A percentile compares a stretch with the other conserved stretches of the same genome.
Conservation (phyloP, 177 flowering plant genomes). For the Vitis hybrid region DNA sequence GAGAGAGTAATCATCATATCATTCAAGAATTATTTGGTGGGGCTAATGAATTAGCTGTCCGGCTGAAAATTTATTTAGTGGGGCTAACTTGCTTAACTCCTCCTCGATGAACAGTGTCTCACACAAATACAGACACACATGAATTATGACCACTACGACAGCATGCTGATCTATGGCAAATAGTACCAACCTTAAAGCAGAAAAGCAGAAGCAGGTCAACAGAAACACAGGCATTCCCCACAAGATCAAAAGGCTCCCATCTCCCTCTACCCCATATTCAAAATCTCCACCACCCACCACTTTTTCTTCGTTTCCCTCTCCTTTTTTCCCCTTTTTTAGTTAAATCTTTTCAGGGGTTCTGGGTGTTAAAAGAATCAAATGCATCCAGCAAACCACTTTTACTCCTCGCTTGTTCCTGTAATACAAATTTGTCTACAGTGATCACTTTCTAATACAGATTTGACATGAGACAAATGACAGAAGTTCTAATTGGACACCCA, state of each 20-base stretch:
- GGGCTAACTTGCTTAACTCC: too few relatives aligned
- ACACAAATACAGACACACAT: not conserved
- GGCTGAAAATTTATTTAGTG: not conserved
- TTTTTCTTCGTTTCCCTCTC: too few relatives aligned
- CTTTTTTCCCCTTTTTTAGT: too few relatives aligned
- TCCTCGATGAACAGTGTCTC: too few relatives aligned
- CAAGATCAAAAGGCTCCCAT: not conserved
- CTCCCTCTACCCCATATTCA: not conserved
- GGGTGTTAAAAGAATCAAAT: too few relatives aligned
- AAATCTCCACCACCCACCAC: not conserved
- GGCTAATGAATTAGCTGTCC: constrained; percentile 5
- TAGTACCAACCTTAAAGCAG: constrained; percentile 5
- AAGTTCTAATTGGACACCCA: too few relatives aligned
- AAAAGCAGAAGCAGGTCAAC: constrained; percentile 2
- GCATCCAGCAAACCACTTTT: too few relatives aligned
- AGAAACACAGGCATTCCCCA: not conserved
- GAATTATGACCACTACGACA: not conserved
- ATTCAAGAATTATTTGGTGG: constrained; percentile 8
- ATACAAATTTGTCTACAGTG: too few relatives aligned
- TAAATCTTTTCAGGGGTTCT: too few relatives aligned
- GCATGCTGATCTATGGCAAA: not conserved
- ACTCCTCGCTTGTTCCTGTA: too few relatives aligned
- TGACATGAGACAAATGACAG: too few relatives aligned
- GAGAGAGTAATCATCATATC: not conserved
- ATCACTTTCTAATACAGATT: too few relatives aligned